Conservation (phyloP, 2,329 filamentous ascomycete species). For the Exophiala dermatitidis region DNA sequence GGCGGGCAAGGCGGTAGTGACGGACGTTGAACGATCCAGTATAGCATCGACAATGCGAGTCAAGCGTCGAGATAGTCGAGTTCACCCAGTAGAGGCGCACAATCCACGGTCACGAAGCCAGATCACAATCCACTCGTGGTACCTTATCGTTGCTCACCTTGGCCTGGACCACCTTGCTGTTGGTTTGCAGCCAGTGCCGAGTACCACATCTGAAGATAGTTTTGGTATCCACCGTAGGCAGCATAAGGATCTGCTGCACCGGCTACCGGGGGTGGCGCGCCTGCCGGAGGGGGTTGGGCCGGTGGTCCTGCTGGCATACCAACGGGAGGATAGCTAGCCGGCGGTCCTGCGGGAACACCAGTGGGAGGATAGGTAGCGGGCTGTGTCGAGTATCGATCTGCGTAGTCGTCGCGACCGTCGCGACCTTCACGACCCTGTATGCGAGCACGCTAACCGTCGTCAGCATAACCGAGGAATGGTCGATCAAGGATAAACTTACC, state of each 20-base stretch:
- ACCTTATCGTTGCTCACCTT: slow-evolving; percentile 29
- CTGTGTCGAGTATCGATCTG: slow-evolving; percentile 30
- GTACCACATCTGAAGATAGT: slow-evolving; percentile 75
- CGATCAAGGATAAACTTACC: slow-evolving; percentile 48
- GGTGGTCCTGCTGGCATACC: slow-evolving; percentile 15
- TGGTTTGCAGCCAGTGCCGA: slow-evolving; percentile 56
- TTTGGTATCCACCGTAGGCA: slow-evolving; percentile 73
- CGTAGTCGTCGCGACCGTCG: slow-evolving; percentile 33
- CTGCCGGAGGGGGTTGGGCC: slow-evolving; percentile 33
- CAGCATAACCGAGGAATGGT: slow-evolving; percentile 27
- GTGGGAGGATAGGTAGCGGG: slow-evolving; percentile 28
- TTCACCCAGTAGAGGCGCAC: slow-evolving; percentile 16
- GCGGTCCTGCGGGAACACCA: slow-evolving; percentile 28
- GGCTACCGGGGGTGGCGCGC: slow-evolving; percentile 43
- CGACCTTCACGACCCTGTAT: slow-evolving; percentile 37
- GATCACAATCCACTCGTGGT: slow-evolving; percentile 24
- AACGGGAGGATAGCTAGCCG: slow-evolving; percentile 28
- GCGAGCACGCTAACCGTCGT: slow-evolving; percentile 39
- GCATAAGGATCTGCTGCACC: slow-evolving; percentile 63
- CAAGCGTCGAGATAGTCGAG: slow-evolving; percentile 10
- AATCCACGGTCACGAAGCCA: slow-evolving; percentile 18
- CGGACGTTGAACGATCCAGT: slow-evolving; percentile 5
- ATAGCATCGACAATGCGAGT: slow-evolving; percentile 13
- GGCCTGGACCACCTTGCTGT: slow-evolving; percentile 32
- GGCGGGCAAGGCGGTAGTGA: slow-evolving; percentile 10